A percentile compares a stretch with the other conserved stretches of the same genome.
These are phyloP conservation scores for Acrocalymma vagum DNA, from an alignment of 2,329 filamentous ascomycete genomes.

Conservation along the genomic window DNA sequence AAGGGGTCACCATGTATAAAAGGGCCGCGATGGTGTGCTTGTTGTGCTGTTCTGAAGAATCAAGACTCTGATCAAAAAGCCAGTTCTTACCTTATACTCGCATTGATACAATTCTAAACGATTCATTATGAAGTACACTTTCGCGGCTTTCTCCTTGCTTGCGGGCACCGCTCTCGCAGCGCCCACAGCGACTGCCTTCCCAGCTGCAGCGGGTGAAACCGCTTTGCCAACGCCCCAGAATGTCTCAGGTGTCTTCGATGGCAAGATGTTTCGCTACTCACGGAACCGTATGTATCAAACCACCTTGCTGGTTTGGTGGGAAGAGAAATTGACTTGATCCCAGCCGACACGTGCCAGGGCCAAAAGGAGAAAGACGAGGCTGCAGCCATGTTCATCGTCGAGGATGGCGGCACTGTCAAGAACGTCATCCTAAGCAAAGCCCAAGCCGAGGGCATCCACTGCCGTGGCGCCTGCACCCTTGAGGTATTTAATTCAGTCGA, in stretches of 20 bases:
- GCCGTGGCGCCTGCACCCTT: constrained; percentile 54
- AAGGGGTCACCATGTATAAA: no score
- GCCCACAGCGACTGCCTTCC: constrained; percentile 18
- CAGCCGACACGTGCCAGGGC: constrained; percentile 17
- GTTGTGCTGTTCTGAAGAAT: no score
- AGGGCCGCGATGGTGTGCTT: no score
- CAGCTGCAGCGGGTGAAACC: constrained; percentile 8
- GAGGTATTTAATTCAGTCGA: no score
- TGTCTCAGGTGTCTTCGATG: constrained; percentile 17
- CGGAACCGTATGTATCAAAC: constrained; percentile 6
- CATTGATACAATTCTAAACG: no score
- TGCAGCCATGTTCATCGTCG: constrained; percentile 56
- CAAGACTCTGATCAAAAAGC: no score
- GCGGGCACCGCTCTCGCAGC: constrained; percentile 20
- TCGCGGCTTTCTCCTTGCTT: constrained; percentile 23
- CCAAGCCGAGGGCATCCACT: constrained; percentile 60
- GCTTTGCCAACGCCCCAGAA: constrained; percentile 11
- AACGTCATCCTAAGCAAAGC: constrained; percentile 60
- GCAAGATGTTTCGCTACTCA: constrained; percentile 20
- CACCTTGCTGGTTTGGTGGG: no score
- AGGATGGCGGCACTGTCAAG: constrained; percentile 55
- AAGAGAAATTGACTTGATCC: background rate
- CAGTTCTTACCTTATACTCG: no score
- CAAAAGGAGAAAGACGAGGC: constrained; percentile 20
- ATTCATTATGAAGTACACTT: constrained; percentile 26